Conservation (phyloP, 164 flowering plant genomes). For the Santalum album region DNA sequence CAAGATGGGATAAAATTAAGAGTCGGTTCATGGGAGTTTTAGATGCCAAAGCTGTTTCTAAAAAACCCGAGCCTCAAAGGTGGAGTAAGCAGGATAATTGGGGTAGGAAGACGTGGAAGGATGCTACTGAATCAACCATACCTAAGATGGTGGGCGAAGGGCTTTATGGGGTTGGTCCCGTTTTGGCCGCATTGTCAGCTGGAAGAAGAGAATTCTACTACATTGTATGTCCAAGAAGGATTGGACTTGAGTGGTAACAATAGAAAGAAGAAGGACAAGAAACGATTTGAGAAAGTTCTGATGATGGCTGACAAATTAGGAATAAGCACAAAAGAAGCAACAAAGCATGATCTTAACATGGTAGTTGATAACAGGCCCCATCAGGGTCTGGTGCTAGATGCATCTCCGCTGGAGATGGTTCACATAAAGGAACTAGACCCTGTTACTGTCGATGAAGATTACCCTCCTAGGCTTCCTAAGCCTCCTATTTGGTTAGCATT, state of each 20-base stretch:
- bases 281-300: conserved; percentile 69
- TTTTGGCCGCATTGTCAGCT: conserved; percentile 81
- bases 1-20: conserved; percentile 62
- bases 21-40: conserved; percentile 24
- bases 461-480: conserved; percentile 10
- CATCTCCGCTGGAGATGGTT: conserved; percentile 89
- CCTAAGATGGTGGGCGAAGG: conserved; percentile 84
- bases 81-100: conserved; percentile 78
- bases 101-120: conserved; percentile 78
- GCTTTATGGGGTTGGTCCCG: conserved; percentile 90
- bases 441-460: conserved; percentile 37
- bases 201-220: conserved; percentile 72
- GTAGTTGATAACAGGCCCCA: conserved; percentile 77
- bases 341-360: conserved; percentile 98
- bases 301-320: conserved; percentile 62
- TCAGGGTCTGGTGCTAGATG: conserved; percentile 88
- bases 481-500: conserved; percentile 80
- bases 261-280: conserved; percentile 90
- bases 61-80: conserved; percentile 44
- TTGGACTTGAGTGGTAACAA: conserved; percentile 67
- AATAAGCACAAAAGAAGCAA: conserved; percentile 41
- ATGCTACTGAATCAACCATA: conserved; percentile 57
- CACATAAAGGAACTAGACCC: conserved; percentile 59
- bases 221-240: conserved; percentile 81
- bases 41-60: conserved; percentile 21